Evolutionary conservation across 768 basidiomycete genomes (phyloP), one percentile per base, ranked within the genome.

Genomic region (Chlorophyllum brunneum): DNA sequence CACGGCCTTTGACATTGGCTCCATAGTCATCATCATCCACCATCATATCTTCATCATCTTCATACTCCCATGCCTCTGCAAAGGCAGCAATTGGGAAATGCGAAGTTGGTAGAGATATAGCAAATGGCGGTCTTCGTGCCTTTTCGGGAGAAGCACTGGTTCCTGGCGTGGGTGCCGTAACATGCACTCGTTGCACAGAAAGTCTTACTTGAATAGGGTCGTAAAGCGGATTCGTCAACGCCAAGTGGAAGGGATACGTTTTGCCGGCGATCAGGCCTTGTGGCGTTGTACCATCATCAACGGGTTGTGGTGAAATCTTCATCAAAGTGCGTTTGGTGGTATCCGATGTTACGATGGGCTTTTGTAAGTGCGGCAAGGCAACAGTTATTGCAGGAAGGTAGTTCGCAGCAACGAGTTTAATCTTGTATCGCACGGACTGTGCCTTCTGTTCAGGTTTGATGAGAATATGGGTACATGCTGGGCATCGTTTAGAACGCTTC

Each of bases 401-500:
- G 65, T 89, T 95, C 24, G 91, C 83, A 0, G 95, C 97, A 51
- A 95, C 91, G 45, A 98, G 84, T 68, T 98, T 98, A 70, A 99
- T 98, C 71, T 98, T 98, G 77, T 86, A 98, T 15, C 92, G 83
- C 31, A 90, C 87, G 15, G 91, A 93, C 59, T 93, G 92, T 0
- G 94, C 88, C 65, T 99, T 99, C 63, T 95, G 89, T 66, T 99
- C 97, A 3, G 97, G 97, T 65, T 98, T 97, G 70, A 98, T 97
- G 56, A 99, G 81, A 59, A 98, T 97, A 67, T 98, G 95, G 15
- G 90, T 85, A 65, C 97, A 99, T 2, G 77, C 79, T 11, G 93
- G 87, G 71, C 97, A 99, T 3, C 97, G 91, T 69, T 98, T 98
- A 2, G 94, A 93, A 47, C 88, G 83, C 67, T 98, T 98, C 0